These are phyloP conservation scores for Fusarium pseudograminearum DNA, from an alignment of 2,329 filamentous ascomycete species.

Conservation along the genomic window DNA sequence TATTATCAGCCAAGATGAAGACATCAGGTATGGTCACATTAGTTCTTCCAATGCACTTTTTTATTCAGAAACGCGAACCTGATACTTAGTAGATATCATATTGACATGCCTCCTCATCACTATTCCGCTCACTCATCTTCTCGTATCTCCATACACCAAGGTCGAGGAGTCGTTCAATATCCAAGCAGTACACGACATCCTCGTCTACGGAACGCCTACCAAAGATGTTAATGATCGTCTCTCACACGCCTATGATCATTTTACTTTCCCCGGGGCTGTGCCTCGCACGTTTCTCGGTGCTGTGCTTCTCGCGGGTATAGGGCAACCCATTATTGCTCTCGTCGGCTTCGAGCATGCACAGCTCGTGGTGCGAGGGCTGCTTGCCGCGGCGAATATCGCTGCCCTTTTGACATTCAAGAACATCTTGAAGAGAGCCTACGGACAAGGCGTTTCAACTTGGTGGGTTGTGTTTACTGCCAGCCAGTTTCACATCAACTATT, in stretches of 20 bases:
- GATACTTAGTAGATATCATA: constrained; percentile 40
- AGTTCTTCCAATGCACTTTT: neutral
- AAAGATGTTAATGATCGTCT: constrained; percentile 67
- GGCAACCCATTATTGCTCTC: constrained; percentile 72
- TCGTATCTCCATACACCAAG: constrained; percentile 88
- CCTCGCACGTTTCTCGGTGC: constrained; percentile 91
- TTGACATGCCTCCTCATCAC: constrained; percentile 57
- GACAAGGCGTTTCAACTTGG: constrained; percentile 77
- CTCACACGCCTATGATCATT: constrained; percentile 82
- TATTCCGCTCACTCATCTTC: constrained; percentile 76
- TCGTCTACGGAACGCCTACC: constrained; percentile 81
- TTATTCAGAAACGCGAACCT: neutral
- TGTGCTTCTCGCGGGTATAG: constrained; percentile 78
- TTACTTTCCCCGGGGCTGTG: constrained; percentile 89
- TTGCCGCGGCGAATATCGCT: constrained; percentile 81
- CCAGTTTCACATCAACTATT: constrained; percentile 95
- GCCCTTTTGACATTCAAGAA: constrained; percentile 75
- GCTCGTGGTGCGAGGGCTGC: constrained; percentile 76
- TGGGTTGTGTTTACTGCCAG: constrained; percentile 81
- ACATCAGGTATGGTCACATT: constrained; percentile 23
- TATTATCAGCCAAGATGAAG: constrained; percentile 40
- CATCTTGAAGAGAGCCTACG: constrained; percentile 75
- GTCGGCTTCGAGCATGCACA: constrained; percentile 68
- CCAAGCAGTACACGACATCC: constrained; percentile 90
- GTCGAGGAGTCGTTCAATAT: constrained; percentile 99